These are phyloP conservation scores for Candida railenensis DNA, from an alignment of 805 yeast species.

Conservation along the genomic window DNA sequence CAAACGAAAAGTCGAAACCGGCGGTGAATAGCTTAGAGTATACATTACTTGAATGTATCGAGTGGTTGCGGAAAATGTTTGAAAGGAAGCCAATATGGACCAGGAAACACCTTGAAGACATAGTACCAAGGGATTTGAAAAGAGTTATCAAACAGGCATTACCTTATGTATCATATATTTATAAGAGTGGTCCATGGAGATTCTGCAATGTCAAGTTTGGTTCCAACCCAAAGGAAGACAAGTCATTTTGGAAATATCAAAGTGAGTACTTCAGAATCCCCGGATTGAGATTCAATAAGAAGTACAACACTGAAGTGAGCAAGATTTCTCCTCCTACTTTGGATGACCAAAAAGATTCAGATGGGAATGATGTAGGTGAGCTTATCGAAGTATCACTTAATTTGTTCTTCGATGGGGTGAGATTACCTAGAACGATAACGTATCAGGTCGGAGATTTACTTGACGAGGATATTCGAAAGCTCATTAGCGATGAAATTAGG, in stretches of 20 bases:
- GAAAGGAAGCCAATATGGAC: constrained; percentile 81
- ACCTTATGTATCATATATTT: constrained; percentile 80
- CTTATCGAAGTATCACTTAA: constrained; percentile 24
- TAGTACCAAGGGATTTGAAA: constrained; percentile 47
- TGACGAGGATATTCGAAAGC: constrained; percentile 56
- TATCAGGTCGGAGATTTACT: constrained; percentile 78
- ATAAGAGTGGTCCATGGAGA: constrained; percentile 93
- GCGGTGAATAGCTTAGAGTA: constrained; percentile 29
- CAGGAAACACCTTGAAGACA: constrained; percentile 63
- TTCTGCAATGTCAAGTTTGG: constrained; percentile 80
- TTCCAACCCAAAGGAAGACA: constrained; percentile 65
- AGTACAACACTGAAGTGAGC: constrained; percentile 6
- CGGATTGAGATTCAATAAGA: constrained; percentile 21
- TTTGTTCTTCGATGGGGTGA: constrained; percentile 70
- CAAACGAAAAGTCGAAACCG: constrained; percentile 23
- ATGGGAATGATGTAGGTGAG: constrained; percentile 10
- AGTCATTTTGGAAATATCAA: constrained; percentile 63
- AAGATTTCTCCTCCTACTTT: constrained; percentile 27
- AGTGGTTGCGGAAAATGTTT: constrained; percentile 50
- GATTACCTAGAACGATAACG: constrained; percentile 65
- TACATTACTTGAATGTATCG: constrained; percentile 42
- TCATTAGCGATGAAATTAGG: constrained; percentile 35
- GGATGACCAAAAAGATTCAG: constrained; percentile 5
- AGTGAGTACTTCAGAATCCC: constrained; percentile 76
- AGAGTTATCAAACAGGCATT: constrained; percentile 66